Evolutionary conservation across 2,329 filamentous ascomycete genomes (phyloP), one percentile per base, ranked within the genome.

Genomic region (Colletotrichum sp.): DNA sequence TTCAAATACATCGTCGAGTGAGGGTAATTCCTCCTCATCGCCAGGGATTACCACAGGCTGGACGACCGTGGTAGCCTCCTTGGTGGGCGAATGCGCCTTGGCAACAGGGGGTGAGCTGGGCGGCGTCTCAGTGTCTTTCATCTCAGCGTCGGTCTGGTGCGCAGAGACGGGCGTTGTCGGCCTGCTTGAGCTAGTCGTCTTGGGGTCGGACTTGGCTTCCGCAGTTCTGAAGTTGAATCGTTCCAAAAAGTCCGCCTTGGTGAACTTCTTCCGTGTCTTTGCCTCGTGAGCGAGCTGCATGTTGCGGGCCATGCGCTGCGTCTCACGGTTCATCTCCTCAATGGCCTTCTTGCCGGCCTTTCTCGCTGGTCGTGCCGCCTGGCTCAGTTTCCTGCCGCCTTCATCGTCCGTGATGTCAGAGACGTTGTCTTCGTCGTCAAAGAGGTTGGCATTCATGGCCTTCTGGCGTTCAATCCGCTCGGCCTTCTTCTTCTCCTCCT

Each of bases 291-390:
- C 91, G 63, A 99, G 89, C 82, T 98, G 96, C 90, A 98, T 94
- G 80, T 94, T 97, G 77, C 97, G 90, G 77, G 91, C 93, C 85
- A 99, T 91, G 34, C 97, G 92, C 85, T 99, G 97, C 2, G 96
- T 98, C 83, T 99, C 97, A 72, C 95, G 91, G 78, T 94, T 93
- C 93, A 99, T 98, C 78, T 98, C 96, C 81, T 98, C 95, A 55
- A 98, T 82, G 0, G 97, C 97, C 84, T 95, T 98, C 85, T 96
- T 98, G 86, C 96, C 96, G 1, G 97, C 96, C 81, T 97, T 98
- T 15, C 97, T 91, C 12, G 90, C 89, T 7, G 95, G 93, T 6
- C 93, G 91, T 31, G 89, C 87, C 51, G 90, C 86, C 79, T 96
- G 94, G 1, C 93, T 94, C 58, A 97, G 85, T 75, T 87, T 90